Conservation (phyloP, 2,329 filamentous ascomycete genomes). For the Triangularia verruculosa region DNA sequence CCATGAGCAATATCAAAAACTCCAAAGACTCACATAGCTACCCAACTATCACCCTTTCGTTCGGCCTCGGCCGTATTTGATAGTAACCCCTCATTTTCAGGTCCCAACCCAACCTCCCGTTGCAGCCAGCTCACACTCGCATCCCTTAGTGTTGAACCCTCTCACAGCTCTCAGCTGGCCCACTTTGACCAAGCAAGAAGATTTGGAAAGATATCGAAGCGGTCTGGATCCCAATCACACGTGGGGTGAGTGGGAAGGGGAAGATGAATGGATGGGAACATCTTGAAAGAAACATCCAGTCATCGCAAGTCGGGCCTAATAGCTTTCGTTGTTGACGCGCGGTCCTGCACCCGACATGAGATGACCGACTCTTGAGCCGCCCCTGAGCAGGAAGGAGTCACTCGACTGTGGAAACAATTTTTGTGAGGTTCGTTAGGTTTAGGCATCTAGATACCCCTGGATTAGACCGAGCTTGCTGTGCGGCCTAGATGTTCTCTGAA, state of each 20-base stretch:
- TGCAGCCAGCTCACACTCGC: neutral
- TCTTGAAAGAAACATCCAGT: too few species aligned
- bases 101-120: neutral
- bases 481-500: neutral
- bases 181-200: neutral
- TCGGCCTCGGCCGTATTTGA: neutral
- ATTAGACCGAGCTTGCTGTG: neutral
- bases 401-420: neutral
- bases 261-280: neutral
- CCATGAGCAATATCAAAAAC: neutral
- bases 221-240: neutral
- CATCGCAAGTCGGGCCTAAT: neutral
- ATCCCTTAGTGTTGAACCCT: neutral
- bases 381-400: neutral
- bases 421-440: neutral
- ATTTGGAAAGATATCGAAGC: neutral
- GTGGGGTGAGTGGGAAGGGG: neutral
- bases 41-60: neutral
- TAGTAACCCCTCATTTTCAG: neutral
- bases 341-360: neutral
- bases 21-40: neutral
- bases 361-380: neutral
- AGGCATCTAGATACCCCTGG: neutral
- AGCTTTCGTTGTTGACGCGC: neutral
- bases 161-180: neutral